Percentiles rank a stretch among this genome's conserved stretches.
Evolutionary conservation across 108 stramenopile genomes (phyloP).

Genomic region (Aurantiochytrium sp.): DNA sequence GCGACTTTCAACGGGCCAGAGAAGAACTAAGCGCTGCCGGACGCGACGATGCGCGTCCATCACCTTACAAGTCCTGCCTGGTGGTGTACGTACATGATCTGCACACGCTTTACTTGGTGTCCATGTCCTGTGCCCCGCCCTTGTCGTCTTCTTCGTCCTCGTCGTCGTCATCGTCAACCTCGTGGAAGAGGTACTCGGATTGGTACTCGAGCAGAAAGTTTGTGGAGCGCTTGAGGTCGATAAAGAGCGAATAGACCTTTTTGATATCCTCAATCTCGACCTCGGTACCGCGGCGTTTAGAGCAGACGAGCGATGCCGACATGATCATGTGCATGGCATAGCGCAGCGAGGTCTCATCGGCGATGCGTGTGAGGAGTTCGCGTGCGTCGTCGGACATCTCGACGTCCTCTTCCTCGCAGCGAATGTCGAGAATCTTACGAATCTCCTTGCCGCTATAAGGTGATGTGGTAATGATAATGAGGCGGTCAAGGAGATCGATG

Average conservation of each 20-base stretch:
- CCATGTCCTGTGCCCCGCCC: background rate
- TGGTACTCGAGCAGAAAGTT: constrained; percentile 98
- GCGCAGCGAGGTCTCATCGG: constrained; percentile 86
- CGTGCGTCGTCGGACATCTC: constrained; percentile 90
- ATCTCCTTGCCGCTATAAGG: constrained; percentile 84
- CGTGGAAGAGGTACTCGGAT: constrained; percentile 84
- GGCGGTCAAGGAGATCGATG: constrained; percentile 85
- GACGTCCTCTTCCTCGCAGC: constrained; percentile 93
- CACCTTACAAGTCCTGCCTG: too few species aligned
- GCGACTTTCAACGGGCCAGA: too few species aligned
- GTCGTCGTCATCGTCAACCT: constrained; percentile 57
- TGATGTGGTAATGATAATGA: constrained; percentile 87
- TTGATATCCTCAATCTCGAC: constrained; percentile 80
- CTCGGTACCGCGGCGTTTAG: constrained; percentile 73
- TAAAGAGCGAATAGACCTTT: constrained; percentile 80
- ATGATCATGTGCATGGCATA: constrained; percentile 99
- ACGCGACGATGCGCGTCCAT: too few species aligned
- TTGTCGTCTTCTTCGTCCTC: constrained; percentile 49
- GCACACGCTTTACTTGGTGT: background rate
- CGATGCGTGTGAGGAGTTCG: constrained; percentile 87
- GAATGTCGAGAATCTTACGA: constrained; percentile 63
- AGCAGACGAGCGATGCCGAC: constrained; percentile 70
- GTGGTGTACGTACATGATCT: too few species aligned
- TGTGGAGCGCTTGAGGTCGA: constrained; percentile 92
- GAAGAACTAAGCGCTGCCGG: too few species aligned